phyloP scores from a whole-genome alignment of 331 rosid genomes.

The Phaseolus coccineus region DNA sequence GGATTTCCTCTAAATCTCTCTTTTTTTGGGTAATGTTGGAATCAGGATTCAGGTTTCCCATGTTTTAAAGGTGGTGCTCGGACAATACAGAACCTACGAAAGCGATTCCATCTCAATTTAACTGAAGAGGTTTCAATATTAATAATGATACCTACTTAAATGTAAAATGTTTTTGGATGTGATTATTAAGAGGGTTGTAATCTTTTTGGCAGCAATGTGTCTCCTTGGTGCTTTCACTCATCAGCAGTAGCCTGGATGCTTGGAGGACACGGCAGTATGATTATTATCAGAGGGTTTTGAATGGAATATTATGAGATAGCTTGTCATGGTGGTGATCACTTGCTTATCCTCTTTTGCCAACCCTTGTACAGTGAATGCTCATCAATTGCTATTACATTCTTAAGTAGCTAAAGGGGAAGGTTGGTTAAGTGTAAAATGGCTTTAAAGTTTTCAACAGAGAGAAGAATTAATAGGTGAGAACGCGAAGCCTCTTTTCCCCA shows the following conservation, averaged over 20 bases:
- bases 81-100: constrained; percentile 91
- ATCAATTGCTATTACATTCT: constrained; percentile 33
- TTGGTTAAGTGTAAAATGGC: constrained; percentile 49
- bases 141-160: constrained; percentile 12
- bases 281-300: constrained; percentile 94
- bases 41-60: constrained; percentile 96
- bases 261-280: constrained; percentile 99
- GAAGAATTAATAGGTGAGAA: constrained; percentile 42
- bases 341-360: constrained; percentile 51
- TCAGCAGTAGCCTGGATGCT: constrained; percentile 97
- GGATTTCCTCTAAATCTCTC: constrained; percentile 26
- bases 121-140: constrained; percentile 87
- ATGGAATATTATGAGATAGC: constrained; percentile 86
- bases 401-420: constrained; percentile 39
- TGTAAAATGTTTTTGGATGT: constrained; percentile 25
- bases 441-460: constrained; percentile 41
- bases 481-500: constrained; percentile 52
- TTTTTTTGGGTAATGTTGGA: constrained; percentile 37
- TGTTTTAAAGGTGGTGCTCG: constrained; percentile 97
- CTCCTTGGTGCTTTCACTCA: constrained; percentile 92
- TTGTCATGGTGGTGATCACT: constrained; percentile 44
- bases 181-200: constrained; percentile 31
- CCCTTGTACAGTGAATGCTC: constrained; percentile 46
- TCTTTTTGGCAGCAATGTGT: constrained; percentile 84
- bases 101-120: constrained; percentile 89